Base-by-base conservation (phyloP, 129 eudicot species). In the Ambrosia artemisiifolia region DNA sequence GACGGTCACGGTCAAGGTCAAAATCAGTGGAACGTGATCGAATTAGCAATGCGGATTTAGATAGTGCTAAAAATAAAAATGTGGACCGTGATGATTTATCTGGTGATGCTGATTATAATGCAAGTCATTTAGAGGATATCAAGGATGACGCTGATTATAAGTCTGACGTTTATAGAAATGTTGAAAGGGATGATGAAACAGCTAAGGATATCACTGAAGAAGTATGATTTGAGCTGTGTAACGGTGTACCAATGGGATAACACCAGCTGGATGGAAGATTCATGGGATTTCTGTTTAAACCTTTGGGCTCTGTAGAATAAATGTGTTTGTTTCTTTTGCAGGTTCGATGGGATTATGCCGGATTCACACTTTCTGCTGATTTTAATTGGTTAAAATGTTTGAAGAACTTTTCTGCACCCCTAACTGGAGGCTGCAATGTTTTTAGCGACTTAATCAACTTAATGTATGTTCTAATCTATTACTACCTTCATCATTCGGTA, bases 1-100 rank as follows among this genome's bases (percentile, higher is more conserved):
- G 81, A 75, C 83, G 79, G 43, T 89, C 95, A 3, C 83, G 80
- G 35, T 88, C 95, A 6, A 84, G 89, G 83, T 89, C 96, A 18
- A 87, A 72, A 63, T 85, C 90, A 53, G 73, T 28, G n/a, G 92
- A 85, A 63, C 67, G 38, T 75, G 63, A 76, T 35, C 76, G n/a
- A 5, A 35, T 68, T 63, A 70, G 38, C 62, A 73, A 86, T 50
- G 62, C 30, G 7, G 53, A 71, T 54, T 12, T 54, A 56, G 75
- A 20, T 56, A 19, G 75, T 63, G 82, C 68, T 72, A 62, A 73
- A 56, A 64, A 50, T 59, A 76, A 66, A 63, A 56, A 65, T 13
- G 43, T 49, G 70, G 79, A 49, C 65, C 72, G 67, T 40, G 83
- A 76, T 50, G 73, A n/a, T 3, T 55, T 61, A 38, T 67, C 86